Evolutionary conservation across 129 eudicot genomes (phyloP).

Genomic region (Kitagawia praeruptora): DNA sequence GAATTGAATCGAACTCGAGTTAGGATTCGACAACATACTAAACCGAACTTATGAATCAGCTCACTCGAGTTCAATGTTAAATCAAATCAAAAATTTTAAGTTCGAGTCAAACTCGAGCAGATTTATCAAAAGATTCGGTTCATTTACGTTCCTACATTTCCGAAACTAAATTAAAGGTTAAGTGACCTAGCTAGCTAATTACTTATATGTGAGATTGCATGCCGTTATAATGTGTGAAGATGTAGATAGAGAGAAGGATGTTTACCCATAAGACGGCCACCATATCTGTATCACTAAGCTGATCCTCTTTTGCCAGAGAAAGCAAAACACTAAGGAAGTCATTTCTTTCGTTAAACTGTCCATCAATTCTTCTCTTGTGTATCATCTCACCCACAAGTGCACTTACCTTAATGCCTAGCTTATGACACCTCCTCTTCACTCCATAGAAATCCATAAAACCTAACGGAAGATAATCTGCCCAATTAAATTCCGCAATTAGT

Average conservation of each 20-base stretch:
- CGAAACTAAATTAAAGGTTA: too few relatives aligned
- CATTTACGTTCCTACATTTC: too few relatives aligned
- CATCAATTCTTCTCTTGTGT: slow-evolving; percentile 36
- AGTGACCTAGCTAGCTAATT: too few relatives aligned
- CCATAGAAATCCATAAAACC: slow-evolving; percentile 62
- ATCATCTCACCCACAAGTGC: slow-evolving; percentile 42
- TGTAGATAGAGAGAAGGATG: background rate
- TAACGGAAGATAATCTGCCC: slow-evolving; percentile 62
- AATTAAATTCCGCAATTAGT: slow-evolving; percentile 57
- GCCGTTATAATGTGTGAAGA: background rate
- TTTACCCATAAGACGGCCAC: slow-evolving; percentile 78
- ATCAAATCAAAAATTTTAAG: too few relatives aligned
- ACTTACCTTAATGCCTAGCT: slow-evolving; percentile 44
- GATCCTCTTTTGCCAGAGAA: slow-evolving; percentile 69
- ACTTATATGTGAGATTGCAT: too few relatives aligned
- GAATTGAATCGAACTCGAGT: too few relatives aligned
- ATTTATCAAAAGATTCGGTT: too few relatives aligned
- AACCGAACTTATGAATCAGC: too few relatives aligned
- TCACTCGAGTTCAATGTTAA: too few relatives aligned
- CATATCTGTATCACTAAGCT: slow-evolving; percentile 53
- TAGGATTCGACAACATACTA: too few relatives aligned
- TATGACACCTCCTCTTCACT: slow-evolving; percentile 61
- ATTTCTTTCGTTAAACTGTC: slow-evolving; percentile 22
- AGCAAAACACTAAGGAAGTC: slow-evolving; percentile 73
- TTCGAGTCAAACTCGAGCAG: too few relatives aligned